phyloP scores from a whole-genome alignment of 768 basidiomycete genomes.

The Mycena leptocephala region DNA sequence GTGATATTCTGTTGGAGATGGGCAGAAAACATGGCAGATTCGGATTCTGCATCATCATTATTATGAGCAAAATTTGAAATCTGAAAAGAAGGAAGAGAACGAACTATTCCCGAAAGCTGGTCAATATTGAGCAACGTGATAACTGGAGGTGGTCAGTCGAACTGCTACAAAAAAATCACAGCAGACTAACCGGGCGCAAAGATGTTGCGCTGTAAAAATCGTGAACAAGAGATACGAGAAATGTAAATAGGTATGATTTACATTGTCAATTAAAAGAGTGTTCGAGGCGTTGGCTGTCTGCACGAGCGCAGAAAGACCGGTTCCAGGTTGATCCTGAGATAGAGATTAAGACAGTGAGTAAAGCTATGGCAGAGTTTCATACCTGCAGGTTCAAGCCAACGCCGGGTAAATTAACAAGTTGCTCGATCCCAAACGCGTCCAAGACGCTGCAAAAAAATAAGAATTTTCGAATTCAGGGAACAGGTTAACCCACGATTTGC shows the following conservation, averaged over 20 bases:
- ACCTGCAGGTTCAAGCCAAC: conserved; percentile 58
- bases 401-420: conserved; percentile 55
- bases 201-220: conserved; percentile 20
- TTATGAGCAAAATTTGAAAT: neutral
- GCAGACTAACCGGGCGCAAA: conserved; percentile 22
- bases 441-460: conserved; percentile 6
- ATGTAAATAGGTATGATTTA: neutral
- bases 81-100: neutral
- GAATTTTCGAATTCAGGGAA: neutral
- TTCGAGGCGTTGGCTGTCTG: conserved; percentile 16
- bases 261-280: conserved; percentile 23
- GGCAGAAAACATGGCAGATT: neutral
- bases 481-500: conserved; percentile 9
- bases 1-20: conserved; percentile 2
- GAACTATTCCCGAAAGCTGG: conserved; percentile 26
- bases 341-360: too few species aligned
- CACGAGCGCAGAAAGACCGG: conserved; percentile 27
- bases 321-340: conserved; percentile 47
- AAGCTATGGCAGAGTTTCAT: too few species aligned
- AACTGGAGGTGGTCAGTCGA: neutral
- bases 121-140: conserved; percentile 28
- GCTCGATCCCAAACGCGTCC: conserved; percentile 44
- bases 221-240: neutral
- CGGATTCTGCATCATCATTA: neutral
- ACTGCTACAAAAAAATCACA: neutral